A percentile compares a stretch with the other conserved stretches of the same genome.
Evolutionary conservation across 1,139 yeast genomes (phyloP).

Genomic region (Protomyces gravidus): DNA sequence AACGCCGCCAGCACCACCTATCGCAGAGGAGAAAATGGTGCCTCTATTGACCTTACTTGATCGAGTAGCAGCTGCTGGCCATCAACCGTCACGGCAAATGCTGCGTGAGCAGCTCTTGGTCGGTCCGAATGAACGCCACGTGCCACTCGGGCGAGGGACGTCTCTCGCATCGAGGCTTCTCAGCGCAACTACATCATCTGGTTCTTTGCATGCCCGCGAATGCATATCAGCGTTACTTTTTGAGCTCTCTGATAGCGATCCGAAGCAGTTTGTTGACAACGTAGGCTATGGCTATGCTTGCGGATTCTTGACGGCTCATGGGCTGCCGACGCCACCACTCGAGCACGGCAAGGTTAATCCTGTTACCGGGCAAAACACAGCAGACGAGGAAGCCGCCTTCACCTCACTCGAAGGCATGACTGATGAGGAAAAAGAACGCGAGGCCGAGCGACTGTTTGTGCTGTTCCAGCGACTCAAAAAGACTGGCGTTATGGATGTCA

Average conservation of each 20-base stretch:
- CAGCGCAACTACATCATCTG: constrained; percentile 20
- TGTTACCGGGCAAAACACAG: constrained; percentile 38
- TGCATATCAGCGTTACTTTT: constrained; percentile 30
- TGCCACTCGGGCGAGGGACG: constrained; percentile 32
- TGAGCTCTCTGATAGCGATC: constrained; percentile 30
- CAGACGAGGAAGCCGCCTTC: constrained; percentile 29
- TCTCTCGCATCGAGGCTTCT: constrained; percentile 30
- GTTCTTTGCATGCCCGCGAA: constrained; percentile 24
- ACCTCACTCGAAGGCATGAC: constrained; percentile 42
- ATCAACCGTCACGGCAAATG: constrained; percentile 6
- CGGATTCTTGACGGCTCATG: constrained; percentile 37
- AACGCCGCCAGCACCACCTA: not conserved
- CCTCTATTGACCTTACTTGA: constrained; percentile 22
- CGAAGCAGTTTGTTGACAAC: constrained; percentile 35
- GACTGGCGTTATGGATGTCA: constrained; percentile 48
- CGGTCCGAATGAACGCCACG: constrained; percentile 28
- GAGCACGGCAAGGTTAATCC: constrained; percentile 36
- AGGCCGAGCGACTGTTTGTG: constrained; percentile 52
- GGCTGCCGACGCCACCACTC: constrained; percentile 34
- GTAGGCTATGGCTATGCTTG: constrained; percentile 40
- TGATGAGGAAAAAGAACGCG: constrained; percentile 53
- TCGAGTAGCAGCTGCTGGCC: not conserved
- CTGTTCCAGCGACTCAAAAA: constrained; percentile 47
- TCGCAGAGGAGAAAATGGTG: constrained; percentile 15
- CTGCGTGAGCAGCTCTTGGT: constrained; percentile 25